Base-by-base conservation (phyloP, 139 green algal genomes). In the Volvox africanus region DNA sequence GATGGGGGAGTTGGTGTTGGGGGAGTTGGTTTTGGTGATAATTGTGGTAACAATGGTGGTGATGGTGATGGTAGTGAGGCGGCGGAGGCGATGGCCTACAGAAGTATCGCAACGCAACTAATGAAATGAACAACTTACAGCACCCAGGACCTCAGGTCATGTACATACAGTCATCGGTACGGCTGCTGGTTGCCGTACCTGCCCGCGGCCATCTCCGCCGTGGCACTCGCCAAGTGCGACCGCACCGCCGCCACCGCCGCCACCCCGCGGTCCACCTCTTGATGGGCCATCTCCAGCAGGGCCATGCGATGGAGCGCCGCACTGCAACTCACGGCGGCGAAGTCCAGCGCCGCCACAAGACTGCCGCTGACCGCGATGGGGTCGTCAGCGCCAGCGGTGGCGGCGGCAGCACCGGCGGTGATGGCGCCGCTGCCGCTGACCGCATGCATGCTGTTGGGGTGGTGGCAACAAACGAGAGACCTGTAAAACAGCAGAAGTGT, bases 231-330 rank as follows among this genome's bases (percentile, higher is more conserved):
- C 55, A 90, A 76, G 20, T 84, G 73, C 14, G 26, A 61, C 73
- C 86, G 73, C 75, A 90, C 55, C 73, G 50, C 86, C 28, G 1
- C 86, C 86, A 90, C 73, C 30, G 32, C 75, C 0, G 14, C 86
- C 75, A 71, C 86, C 9, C 86, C 73, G 0, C 33, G 30, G 26
- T 85, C 86, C 32, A 61, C 86, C 75, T 90, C 86, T 28, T 65
- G 61, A 55, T 90, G 86, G 12, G 86, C 73, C 32, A 90, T 55
- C 86, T 90, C 55, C 75, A 90, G 86, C 30, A 90, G 86, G 16
- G 73, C 86, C 55, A 78, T 6, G 20, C 75, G 73, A 61, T 90
- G 86, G 32, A 90, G 55, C 21, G 86, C 86, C 2, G 86, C 86
- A 16, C 20, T 33, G 55, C 55, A 77, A 32, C 73, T 85, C n/a